Evolutionary conservation across 2,329 filamentous ascomycete genomes (phyloP).

Genomic region (Clonostachys chloroleuca): DNA sequence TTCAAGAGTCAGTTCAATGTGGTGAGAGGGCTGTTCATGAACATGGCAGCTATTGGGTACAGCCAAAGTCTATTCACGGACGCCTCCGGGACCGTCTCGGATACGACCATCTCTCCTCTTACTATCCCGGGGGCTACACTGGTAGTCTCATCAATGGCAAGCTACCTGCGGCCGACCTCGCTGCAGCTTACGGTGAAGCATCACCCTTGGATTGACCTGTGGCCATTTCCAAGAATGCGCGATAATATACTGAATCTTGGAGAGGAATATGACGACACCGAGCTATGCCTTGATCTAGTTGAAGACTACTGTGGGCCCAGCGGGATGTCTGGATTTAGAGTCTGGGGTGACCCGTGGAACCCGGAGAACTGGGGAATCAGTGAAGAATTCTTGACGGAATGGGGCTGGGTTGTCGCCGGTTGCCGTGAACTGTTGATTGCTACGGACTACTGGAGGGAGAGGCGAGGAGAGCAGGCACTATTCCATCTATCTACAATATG

Average conservation of each 20-base stretch:
- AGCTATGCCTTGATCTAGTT: slow-evolving; percentile 8
- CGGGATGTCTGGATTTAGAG: slow-evolving; percentile 19
- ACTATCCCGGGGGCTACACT: too few relatives aligned
- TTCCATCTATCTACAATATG: not conserved
- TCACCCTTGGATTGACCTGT: slow-evolving; percentile 27
- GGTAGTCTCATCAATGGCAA: too few relatives aligned
- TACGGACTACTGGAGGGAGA: slow-evolving; percentile 24
- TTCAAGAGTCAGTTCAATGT: slow-evolving; percentile 4
- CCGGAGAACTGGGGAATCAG: slow-evolving; percentile 39
- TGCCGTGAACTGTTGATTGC: slow-evolving; percentile 25
- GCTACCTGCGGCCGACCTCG: too few relatives aligned
- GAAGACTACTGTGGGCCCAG: not conserved
- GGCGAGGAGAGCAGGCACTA: not conserved
- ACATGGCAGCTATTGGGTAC: not conserved
- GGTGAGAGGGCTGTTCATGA: slow-evolving; percentile 3
- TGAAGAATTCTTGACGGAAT: slow-evolving; percentile 34
- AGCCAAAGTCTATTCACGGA: too few relatives aligned
- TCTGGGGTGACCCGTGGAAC: slow-evolving; percentile 44
- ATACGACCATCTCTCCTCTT: too few relatives aligned
- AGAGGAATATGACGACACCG: slow-evolving; percentile 10
- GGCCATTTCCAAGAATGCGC: slow-evolving; percentile 23
- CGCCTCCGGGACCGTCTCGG: too few relatives aligned
- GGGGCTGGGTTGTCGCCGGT: slow-evolving; percentile 26
- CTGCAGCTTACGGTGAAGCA: slow-evolving; percentile 7
- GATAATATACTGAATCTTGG: slow-evolving; percentile 18